Base-by-base conservation (phyloP, 1,284 basidiomycete genomes). In the Athelia psychrophila region DNA sequence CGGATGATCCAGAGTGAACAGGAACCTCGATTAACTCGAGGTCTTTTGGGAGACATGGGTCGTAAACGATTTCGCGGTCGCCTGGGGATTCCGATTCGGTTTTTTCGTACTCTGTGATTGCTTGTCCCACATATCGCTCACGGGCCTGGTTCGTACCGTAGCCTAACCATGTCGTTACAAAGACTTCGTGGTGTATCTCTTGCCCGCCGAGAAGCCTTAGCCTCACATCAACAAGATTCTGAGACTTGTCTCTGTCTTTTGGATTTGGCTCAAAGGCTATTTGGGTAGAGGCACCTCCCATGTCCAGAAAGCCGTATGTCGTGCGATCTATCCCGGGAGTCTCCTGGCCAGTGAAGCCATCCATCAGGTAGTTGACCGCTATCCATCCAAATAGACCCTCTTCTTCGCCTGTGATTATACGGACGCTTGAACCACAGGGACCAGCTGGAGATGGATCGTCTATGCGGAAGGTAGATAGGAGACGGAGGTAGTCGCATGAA, bases 371-470 rank as follows among this genome's bases (percentile, higher is more conserved):
- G 69, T 99, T 99, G 65, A 98, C 93, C 0, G 95, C 93, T 51
- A 99, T 93, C 97, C 97, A 99, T 2, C 97, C 97, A 68, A 96
- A 97, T 46, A 98, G 73, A 0, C 97, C 97, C 65, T 99, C 97
- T 68, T 99, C 96, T 70, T 99, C 95, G 48, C 97, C 97, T 1
- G 93, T 91, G 62, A 99, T 99, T 60, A 99, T 93, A 52, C 92
- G 86, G 2, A 99, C 86, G 60, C 91, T 95, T 49, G 91, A 84
- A 15, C 90, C 88, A 68, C 96, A 98, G 2, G 89, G 90, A 3
- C 91, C 91, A 32, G 74, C 74, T 5, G 71, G 65, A 10, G 84
- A 86, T 13, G 79, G 74, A 8, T 66, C 71, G 48, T 91, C 86
- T 56, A 93, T 80, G 49, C 79, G 81, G 66, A 94, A 95, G 56